Base-by-base conservation (phyloP, 2,329 filamentous ascomycete genomes). In the Stemphylium beticola region DNA sequence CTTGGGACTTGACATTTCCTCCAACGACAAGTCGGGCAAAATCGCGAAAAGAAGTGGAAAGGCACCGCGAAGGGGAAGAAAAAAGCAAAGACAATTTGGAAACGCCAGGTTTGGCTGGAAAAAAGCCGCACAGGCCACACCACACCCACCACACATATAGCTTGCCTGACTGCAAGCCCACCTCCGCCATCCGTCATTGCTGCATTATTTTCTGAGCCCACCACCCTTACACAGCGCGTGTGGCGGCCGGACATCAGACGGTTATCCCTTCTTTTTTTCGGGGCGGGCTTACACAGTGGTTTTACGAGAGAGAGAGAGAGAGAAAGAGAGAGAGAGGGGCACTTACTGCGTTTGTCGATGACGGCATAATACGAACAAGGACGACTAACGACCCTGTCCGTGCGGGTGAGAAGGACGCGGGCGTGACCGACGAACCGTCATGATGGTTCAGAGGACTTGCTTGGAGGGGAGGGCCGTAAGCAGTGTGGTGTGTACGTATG, bases 71-170 rank as follows among this genome's bases (percentile, higher is more conserved):
- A 11, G 2, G 22, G 22, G 39, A 29, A 15, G 37, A 15, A 54
- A 53, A 59, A 59, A 59, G 54, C 58, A 58, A 58, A 51, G 36
- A 33, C 57, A 5, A 11, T 2, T 36, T 52, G 46, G 49, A 20
- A 56, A 55, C 49, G 52, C 26, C 55, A 61, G 48, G 46, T 53
- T 49, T 10, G 26, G 42, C 42, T 45, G 31, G 4, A 29, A 11
- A 29, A 37, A 46, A 29, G 49, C 57, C 53, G 50, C 57, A 60
- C 57, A 53, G 50, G 49, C 41, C 49, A 31, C 37, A 45, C 24
- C 31, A 29, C 10, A 29, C 10, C 8, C 26, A 29, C 10, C 26
- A 29, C 26, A 29, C 26, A 29, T 9, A 29, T 29, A 29, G 26
- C 26, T 29, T 29, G 26, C 26, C 26, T 29, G 4, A 29, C 26